Base-by-base conservation (phyloP, 2,329 filamentous ascomycete species). In the Proliferodiscus dingleyae region DNA sequence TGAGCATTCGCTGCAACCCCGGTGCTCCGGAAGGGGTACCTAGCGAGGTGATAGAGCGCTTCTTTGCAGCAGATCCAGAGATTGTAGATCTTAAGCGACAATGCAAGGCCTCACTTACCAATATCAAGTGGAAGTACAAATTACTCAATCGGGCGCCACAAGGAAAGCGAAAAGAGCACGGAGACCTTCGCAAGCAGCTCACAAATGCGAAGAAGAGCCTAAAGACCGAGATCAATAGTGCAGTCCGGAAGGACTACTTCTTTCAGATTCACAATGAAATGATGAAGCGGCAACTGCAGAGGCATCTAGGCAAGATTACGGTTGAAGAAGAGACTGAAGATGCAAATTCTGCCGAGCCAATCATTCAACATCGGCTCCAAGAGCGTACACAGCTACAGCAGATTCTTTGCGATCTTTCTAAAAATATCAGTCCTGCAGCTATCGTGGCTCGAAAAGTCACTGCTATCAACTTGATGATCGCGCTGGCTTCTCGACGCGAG, bases 1-100 rank as follows among this genome's bases (percentile, higher is more conserved):
- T 57, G 36, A 59, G 49, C 33, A 51, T 56, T 46, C 45, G 45
- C 21, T 56, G 36, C 39, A 53, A 56, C 37, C 50, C 50, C 11
- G 41, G 50, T 24, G 46, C 39, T 44, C 46, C 48, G 10, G 18
- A 21, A 13, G 38, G 30, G 3, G 24, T 49, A n/a, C 45, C 28
- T 21, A 3, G 1, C 30, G 26, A 45, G 37, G 32, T 48, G 4
- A 42, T 51, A 22, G 19, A 34, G 23, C 19, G 3, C 33, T 9
- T 47, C 19, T 24, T 34, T 5, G 26, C 37, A 13, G 22, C 43
- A 8, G 45, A 57, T 45, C 47, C 46, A 28, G 43, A 53, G 3
- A 56, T 56, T 43, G 38, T 29, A 16, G n/a, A 30, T 36, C 50
- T 58, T 32, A 30, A 55, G 45, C 34, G 30, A 39, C 30, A 36